phyloP scores from a whole-genome alignment of 805 yeast genomes.

The Kodamaea sagamina region DNA sequence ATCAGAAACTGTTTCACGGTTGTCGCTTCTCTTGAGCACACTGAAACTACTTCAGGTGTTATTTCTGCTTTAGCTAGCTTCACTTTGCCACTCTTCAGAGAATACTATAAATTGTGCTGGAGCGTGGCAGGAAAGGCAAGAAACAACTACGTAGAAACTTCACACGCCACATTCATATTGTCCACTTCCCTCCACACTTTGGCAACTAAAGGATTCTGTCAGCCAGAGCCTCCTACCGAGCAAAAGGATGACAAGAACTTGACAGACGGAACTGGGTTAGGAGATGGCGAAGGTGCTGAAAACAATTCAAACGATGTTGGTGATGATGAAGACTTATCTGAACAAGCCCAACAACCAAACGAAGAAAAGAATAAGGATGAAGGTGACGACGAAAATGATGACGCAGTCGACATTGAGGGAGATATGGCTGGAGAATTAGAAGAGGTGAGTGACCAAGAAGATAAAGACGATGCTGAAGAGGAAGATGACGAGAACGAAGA shows the following conservation, averaged over 20 bases:
- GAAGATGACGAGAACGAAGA: slow-evolving; percentile 53
- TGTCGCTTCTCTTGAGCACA: slow-evolving; percentile 40
- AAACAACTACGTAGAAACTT: slow-evolving; percentile 51
- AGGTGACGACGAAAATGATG: slow-evolving; percentile 70
- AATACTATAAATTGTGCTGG: slow-evolving; percentile 54
- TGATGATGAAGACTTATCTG: slow-evolving; percentile 87
- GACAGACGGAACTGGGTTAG: slow-evolving; percentile 88
- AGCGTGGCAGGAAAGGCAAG: slow-evolving; percentile 47
- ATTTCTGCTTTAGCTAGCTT: slow-evolving; percentile 54
- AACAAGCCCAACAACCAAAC: slow-evolving; percentile 72
- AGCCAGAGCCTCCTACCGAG: slow-evolving; percentile 78
- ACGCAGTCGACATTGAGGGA: slow-evolving; percentile 93
- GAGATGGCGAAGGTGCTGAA: slow-evolving; percentile 88
- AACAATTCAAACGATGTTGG: slow-evolving; percentile 82
- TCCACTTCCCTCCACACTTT: slow-evolving; percentile 56
- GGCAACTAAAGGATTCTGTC: slow-evolving; percentile 84
- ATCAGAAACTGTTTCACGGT: slow-evolving; percentile 36
- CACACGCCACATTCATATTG: slow-evolving; percentile 65
- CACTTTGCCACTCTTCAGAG: slow-evolving; percentile 62
- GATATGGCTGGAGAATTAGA: slow-evolving; percentile 95
- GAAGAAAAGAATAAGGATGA: slow-evolving; percentile 63
- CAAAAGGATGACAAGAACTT: slow-evolving; percentile 60
- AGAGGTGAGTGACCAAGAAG: slow-evolving; percentile 69
- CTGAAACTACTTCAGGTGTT: slow-evolving; percentile 35
- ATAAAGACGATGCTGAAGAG: slow-evolving; percentile 47